Conservation (phyloP, 352 stramenopile genomes). For the Phytophthora citrophthora region DNA sequence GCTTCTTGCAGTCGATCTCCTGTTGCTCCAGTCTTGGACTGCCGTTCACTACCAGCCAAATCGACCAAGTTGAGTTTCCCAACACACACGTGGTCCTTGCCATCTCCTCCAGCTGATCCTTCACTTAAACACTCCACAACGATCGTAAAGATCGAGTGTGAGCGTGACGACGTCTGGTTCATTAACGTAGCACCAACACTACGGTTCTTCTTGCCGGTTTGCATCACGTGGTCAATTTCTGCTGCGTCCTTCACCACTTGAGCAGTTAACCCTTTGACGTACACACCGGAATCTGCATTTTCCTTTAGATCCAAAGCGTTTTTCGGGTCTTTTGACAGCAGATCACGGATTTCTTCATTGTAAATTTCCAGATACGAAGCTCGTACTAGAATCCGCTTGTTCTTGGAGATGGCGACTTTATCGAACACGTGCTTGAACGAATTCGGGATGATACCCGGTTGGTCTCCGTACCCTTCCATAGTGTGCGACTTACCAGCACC, state of each 20-base stretch:
- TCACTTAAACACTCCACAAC: constrained; percentile 93
- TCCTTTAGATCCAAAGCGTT: constrained; percentile 91
- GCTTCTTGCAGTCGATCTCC: constrained; percentile 78
- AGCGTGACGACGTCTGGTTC: constrained; percentile 97
- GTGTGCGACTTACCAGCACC: constrained; percentile 91
- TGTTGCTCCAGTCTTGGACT: constrained; percentile 77
- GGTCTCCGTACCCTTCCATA: constrained; percentile 85
- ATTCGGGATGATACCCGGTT: constrained; percentile 90
- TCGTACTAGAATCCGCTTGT: constrained; percentile 96
- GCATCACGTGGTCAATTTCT: constrained; percentile 93
- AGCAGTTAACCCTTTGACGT: constrained; percentile 88
- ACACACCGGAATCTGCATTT: constrained; percentile 91
- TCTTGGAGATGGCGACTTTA: constrained; percentile 82
- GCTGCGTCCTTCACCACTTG: constrained; percentile 90
- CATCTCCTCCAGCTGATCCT: constrained; percentile 52
- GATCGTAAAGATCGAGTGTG: constrained; percentile 98
- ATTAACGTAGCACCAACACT: constrained; percentile 96
- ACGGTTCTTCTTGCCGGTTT: constrained; percentile 95
- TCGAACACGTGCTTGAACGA: constrained; percentile 93
- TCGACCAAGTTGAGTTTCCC: constrained; percentile 97
- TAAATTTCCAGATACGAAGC: constrained; percentile 98
- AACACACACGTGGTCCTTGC: constrained; percentile 94
- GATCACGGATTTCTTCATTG: constrained; percentile 97
- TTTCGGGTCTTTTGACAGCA: constrained; percentile 89
- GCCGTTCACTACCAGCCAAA: constrained; percentile 74